Evolutionary conservation across 2,329 filamentous ascomycete genomes (phyloP), one percentile per base, ranked within the genome.

Genomic region (Phaeoacremonium minimum): DNA sequence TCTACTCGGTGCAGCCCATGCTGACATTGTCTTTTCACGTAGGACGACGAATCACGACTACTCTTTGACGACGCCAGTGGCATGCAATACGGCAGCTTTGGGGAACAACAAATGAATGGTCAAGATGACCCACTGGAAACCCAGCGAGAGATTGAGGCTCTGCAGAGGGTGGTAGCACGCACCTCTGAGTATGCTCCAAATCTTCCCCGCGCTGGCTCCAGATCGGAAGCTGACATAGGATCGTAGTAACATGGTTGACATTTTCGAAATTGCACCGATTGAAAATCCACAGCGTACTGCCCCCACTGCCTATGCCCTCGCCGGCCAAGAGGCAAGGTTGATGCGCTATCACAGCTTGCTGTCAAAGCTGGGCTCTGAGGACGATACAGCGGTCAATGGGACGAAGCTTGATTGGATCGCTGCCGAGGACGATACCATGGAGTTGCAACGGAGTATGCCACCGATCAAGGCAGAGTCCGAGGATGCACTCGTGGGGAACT

Each of bases 241-340:
- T 29, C 43, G 33, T 51, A 83, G 79, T 50, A 80, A 82, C 49
- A 75, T 83, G 61, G 77, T 83, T 42, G 79, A 83, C 52, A 76
- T 83, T 32, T 83, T 82, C 58, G 77, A 82, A 44, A 79, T 81
- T 50, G 70, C 73, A 22, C 75, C 76, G 15, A 69, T 73, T 40
- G 69, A 69, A 40, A 56, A 61, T 20, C 49, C 53, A 34, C 54
- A 43, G 49, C 64, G 46, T 49, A 59, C 44, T 41, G 53, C 41
- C 42, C 55, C 48, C 46, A 51, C 61, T 13, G 61, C 61, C 2
- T 75, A 73, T 36, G 61, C 60, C 17, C 70, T 73, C 46, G 66
- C 72, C 35, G 71, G 69, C 32, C 75, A 79, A 51, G 75, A 78
- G 43, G 66, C 71, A 31, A 70, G 72, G 39, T 56, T 76, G 16